A percentile compares a stretch with the other conserved stretches of the same genome.
Evolutionary conservation across 176 grass and related monocot genomes (phyloP).

Genomic region (Oryza officinalis): DNA sequence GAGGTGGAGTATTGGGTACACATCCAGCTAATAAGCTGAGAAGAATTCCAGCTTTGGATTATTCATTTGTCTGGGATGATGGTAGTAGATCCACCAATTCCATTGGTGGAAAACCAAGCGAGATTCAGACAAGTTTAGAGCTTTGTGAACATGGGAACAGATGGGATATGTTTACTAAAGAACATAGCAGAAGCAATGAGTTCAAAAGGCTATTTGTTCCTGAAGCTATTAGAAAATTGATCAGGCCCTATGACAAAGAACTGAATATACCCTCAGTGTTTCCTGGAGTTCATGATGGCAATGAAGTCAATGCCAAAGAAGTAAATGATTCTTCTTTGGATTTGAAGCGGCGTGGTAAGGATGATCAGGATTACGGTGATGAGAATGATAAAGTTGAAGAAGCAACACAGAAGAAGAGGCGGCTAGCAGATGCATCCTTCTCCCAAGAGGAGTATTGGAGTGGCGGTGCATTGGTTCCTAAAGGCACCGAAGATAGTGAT

Average conservation of each 20-base stretch:
- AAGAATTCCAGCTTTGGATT: constrained; percentile 23
- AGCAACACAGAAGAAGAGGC: constrained; percentile 41
- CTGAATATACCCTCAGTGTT: not conserved
- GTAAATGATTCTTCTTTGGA: constrained; percentile 27
- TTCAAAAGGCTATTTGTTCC: constrained; percentile 26
- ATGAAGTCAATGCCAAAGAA: constrained; percentile 22
- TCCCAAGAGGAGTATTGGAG: constrained; percentile 30
- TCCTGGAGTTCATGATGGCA: constrained; percentile 33
- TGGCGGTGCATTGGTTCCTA: constrained; percentile 22
- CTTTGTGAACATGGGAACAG: constrained; percentile 15
- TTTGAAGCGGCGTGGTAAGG: constrained; percentile 27
- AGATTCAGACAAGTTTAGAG: constrained; percentile 13
- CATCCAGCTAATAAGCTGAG: constrained; percentile 9
- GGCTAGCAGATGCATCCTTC: constrained; percentile 33
- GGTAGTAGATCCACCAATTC: constrained; percentile 27
- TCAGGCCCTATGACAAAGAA: constrained; percentile 24
- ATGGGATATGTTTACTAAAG: constrained; percentile 24
- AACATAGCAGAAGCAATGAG: constrained; percentile 22
- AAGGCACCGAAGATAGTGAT: constrained; percentile 2
- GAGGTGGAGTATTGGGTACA: constrained; percentile 8
- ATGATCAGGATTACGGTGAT: constrained; percentile 19
- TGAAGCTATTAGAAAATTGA: constrained; percentile 27
- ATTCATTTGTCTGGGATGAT: constrained; percentile 27
- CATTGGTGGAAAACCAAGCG: constrained; percentile 13
- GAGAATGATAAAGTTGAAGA: constrained; percentile 29